Evolutionary conservation across 148 eudicot species (phyloP), one percentile per base, ranked within the genome.

Genomic region (Drosera capensis): DNA sequence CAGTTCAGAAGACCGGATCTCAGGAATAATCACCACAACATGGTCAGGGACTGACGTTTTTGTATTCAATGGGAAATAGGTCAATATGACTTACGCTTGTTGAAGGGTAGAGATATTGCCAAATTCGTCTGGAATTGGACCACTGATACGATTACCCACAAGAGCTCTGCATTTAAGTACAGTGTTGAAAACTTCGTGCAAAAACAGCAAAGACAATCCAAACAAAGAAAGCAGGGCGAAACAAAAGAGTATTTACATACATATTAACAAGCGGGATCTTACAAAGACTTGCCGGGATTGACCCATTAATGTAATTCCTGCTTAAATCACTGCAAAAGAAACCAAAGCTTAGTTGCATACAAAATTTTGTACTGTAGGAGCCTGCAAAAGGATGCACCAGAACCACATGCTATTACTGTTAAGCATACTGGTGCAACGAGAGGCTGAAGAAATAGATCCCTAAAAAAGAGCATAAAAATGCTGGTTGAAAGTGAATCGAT

Each of bases 101-200:
- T 64, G 45, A 31, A 88, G 74, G 23, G 94, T 80, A 21, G 71
- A 15, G 28, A 88, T 80, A 48, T 80, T 57, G 23, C 84, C 94
- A 14, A 88, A 57, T 67, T 83, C 79, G 19, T 51, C 39, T 0
- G 97, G 92, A 39, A 88, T 75, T 17, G 57, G 23, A 48, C 94
- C 97, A 43, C 66, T 71, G 21, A 66, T 28, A 28, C 65, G 71
- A 41, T 83, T 83, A 44, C 58, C 94, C 40, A 54, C 6, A 43
- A 86, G 71, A 14, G 71, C 47, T 54, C 96, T 87, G 77, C 44
- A 31, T 40, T 2, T 16, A 4, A 40, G 20, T 15, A 15, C 15
- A 34, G n/a, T 11, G n/a, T 11, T 34, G 0, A 34, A 0, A n/a
- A n/a, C n/a, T n/a, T 34, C 2, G 8, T 8, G 17, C 43, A 40